Evolutionary conservation across 2,329 filamentous ascomycete species (phyloP).

Genomic region (Hypoxylon sp.): DNA sequence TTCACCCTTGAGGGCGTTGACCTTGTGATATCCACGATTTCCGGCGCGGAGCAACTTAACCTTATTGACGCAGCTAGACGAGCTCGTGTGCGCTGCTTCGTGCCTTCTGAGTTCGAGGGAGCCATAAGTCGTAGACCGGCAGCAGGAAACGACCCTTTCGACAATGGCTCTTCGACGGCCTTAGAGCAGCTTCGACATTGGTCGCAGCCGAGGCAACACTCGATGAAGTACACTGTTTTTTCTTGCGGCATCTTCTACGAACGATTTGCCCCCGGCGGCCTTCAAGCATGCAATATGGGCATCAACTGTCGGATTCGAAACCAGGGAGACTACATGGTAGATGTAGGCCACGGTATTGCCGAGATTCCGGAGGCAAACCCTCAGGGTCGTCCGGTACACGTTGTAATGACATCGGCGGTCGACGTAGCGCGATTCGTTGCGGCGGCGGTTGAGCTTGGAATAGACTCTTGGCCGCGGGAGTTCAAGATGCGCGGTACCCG

Average conservation of each 20-base stretch:
- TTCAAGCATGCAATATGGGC: slow-evolving; percentile 71
- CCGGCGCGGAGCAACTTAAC: slow-evolving; percentile 73
- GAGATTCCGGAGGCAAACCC: slow-evolving; percentile 70
- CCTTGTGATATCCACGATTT: slow-evolving; percentile 80
- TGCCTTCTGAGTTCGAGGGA: slow-evolving; percentile 82
- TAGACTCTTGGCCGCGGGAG: slow-evolving; percentile 73
- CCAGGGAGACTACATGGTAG: slow-evolving; percentile 75
- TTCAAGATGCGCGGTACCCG: slow-evolving; percentile 77
- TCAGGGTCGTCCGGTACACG: slow-evolving; percentile 62
- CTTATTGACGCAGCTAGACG: slow-evolving; percentile 78
- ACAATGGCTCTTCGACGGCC: slow-evolving; percentile 70
- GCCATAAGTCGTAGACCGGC: slow-evolving; percentile 65
- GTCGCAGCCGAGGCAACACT: slow-evolving; percentile 57
- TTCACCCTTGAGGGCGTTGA: slow-evolving; percentile 79
- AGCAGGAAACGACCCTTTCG: slow-evolving; percentile 65
- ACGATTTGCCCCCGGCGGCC: slow-evolving; percentile 75
- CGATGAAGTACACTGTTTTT: slow-evolving; percentile 77
- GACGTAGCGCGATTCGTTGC: slow-evolving; percentile 80
- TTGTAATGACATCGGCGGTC: slow-evolving; percentile 76
- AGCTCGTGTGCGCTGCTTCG: slow-evolving; percentile 74
- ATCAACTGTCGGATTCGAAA: slow-evolving; percentile 63
- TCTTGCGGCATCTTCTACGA: slow-evolving; percentile 83
- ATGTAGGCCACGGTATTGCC: slow-evolving; percentile 69
- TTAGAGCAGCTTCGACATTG: slow-evolving; percentile 63
- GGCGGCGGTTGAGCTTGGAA: slow-evolving; percentile 73